Evolutionary conservation across 345 rosid species (phyloP).

Genomic region (Moricandia arvensis): DNA sequence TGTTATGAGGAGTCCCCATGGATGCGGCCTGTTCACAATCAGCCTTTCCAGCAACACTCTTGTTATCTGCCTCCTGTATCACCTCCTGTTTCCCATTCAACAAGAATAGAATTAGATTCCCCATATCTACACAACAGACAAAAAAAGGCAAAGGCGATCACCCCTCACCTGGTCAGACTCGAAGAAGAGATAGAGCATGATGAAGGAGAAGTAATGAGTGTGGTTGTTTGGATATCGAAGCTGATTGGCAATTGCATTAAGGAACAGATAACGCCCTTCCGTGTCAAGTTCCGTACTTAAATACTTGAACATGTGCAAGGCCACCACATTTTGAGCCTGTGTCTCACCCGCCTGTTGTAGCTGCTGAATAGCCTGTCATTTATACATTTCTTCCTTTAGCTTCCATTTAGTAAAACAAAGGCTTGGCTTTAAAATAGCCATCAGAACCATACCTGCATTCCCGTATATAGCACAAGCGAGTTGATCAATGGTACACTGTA

Average conservation of each 20-base stretch:
- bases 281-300: slow-evolving; percentile 82
- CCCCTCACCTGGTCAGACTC: slow-evolving; percentile 86
- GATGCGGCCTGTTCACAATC: slow-evolving; percentile 91
- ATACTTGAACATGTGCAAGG: slow-evolving; percentile 82
- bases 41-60: slow-evolving; percentile 94
- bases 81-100: slow-evolving; percentile 54
- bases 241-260: slow-evolving; percentile 93
- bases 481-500: slow-evolving; percentile 90
- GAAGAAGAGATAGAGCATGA: slow-evolving; percentile 75
- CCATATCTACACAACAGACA: neutral
- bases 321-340: slow-evolving; percentile 73
- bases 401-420: neutral
- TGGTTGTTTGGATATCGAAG: slow-evolving; percentile 98
- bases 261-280: slow-evolving; percentile 95
- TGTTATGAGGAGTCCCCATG: slow-evolving; percentile 98
- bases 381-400: neutral
- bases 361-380: slow-evolving; percentile 52
- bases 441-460: slow-evolving; percentile 99
- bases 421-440: too few species aligned
- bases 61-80: slow-evolving; percentile 96
- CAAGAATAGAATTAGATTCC: neutral
- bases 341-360: slow-evolving; percentile 69
- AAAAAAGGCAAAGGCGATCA: too few species aligned
- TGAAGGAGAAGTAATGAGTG: slow-evolving; percentile 94
- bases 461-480: slow-evolving; percentile 94